Percentiles rank a stretch among this genome's conserved stretches.
Conservation (phyloP, 768 basidiomycete species). For the Boletus coccyginus region DNA sequence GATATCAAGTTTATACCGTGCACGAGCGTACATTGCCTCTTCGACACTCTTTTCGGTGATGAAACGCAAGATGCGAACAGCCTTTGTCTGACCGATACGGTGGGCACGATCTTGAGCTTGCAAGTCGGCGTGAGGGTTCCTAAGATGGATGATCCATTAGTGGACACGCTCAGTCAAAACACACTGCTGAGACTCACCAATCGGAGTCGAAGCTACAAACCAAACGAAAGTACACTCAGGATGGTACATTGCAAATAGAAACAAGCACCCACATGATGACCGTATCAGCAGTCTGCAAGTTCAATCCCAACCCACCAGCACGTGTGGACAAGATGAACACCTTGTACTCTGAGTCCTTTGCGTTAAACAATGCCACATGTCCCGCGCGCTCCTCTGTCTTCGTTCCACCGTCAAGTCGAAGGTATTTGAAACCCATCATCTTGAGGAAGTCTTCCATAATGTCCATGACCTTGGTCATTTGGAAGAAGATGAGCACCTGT, state of each 20-base stretch:
- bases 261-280: conserved; percentile 77
- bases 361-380: conserved; percentile 85
- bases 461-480: conserved; percentile 99
- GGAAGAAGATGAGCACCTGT: conserved; percentile 99
- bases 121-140: conserved; percentile 98
- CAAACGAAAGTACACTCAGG: conserved; percentile 5
- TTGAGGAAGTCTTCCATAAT: conserved; percentile 96
- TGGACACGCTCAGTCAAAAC: neutral
- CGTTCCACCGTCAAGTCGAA: conserved; percentile 94
- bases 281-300: conserved; percentile 94
- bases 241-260: neutral
- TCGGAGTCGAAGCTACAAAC: conserved; percentile 70
- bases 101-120: conserved; percentile 99
- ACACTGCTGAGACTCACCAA: conserved; percentile 40
- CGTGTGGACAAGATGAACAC: conserved; percentile 94
- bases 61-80: conserved; percentile 93
- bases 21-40: conserved; percentile 95
- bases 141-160: conserved; percentile 23
- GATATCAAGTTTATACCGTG: conserved; percentile 94
- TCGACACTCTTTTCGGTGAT: conserved; percentile 98
- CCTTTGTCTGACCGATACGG: conserved; percentile 99
- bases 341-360: conserved; percentile 80
- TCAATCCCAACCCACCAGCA: conserved; percentile 91
- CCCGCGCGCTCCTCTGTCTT: conserved; percentile 93
- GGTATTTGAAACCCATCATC: conserved; percentile 80